Evolutionary conservation across 371 early-diverging fungal genomes (phyloP).

Genomic region (Mortierella sp.): DNA sequence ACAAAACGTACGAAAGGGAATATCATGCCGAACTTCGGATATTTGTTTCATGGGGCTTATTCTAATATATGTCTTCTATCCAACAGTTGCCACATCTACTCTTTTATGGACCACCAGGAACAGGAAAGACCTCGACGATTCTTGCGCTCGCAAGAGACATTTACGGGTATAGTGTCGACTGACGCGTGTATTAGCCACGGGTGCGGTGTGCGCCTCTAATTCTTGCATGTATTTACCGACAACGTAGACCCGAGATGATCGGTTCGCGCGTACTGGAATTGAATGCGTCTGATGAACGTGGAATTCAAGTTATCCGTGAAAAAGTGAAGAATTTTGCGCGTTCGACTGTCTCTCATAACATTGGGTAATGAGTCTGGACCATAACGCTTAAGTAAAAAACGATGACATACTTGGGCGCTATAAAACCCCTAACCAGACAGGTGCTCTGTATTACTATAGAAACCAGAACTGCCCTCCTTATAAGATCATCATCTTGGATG

Average conservation of each 20-base stretch:
- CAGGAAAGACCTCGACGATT: constrained; percentile 99
- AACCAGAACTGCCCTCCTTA: constrained; percentile 80
- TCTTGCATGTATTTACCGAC: too few species aligned
- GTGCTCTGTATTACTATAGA: constrained; percentile 7
- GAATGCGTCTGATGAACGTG: constrained; percentile 99
- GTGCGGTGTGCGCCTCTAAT: too few species aligned
- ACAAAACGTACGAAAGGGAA: constrained; percentile 68
- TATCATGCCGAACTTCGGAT: too few species aligned
- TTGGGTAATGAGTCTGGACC: too few species aligned
- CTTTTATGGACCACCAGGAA: constrained; percentile 99
- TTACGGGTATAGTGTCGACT: constrained; percentile 72
- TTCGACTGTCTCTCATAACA: constrained; percentile 66
- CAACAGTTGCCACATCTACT: constrained; percentile 95
- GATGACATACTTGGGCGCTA: too few species aligned
- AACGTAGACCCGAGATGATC: constrained; percentile 76
- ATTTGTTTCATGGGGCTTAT: background rate
- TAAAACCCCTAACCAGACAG: too few species aligned
- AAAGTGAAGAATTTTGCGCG: constrained; percentile 98
- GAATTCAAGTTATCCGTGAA: constrained; percentile 95
- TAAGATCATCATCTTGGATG: constrained; percentile 99
- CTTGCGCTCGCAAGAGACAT: constrained; percentile 93
- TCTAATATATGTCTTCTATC: background rate
- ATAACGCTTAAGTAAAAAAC: too few species aligned
- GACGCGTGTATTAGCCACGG: too few species aligned
- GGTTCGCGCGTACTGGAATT: constrained; percentile 93